phyloP scores from a whole-genome alignment of 257 asterid species.

The Lavandula angustifolia region DNA sequence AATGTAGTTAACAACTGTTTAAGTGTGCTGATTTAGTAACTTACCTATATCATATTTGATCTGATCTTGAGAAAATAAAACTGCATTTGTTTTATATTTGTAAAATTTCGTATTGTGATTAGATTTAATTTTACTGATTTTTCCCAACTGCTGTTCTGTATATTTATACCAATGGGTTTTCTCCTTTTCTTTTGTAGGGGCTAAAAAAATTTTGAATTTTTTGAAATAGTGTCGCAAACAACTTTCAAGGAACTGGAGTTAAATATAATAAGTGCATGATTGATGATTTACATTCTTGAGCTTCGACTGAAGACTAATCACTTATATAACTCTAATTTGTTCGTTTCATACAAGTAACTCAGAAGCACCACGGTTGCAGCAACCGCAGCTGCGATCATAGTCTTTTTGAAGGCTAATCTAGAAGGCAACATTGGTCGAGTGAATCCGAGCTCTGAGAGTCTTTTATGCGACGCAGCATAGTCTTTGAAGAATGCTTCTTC shows the following conservation, averaged over 20 bases:
- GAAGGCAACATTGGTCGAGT: slow-evolving; percentile 36
- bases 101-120: slow-evolving; percentile 43
- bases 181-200: background rate
- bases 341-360: slow-evolving; percentile 52
- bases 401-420: slow-evolving; percentile 37
- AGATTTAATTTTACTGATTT: slow-evolving; percentile 15
- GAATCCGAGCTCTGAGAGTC: slow-evolving; percentile 87
- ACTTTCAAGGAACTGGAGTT: background rate
- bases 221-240: no score
- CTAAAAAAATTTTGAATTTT: background rate
- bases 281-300: background rate
- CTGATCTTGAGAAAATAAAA: slow-evolving; percentile 36
- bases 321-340: slow-evolving; percentile 21
- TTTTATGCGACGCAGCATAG: slow-evolving; percentile 81
- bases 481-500: slow-evolving; percentile 87
- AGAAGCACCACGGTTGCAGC: slow-evolving; percentile 55
- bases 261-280: background rate
- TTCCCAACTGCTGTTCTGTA: background rate
- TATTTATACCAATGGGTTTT: background rate
- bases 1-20: slow-evolving; percentile 28
- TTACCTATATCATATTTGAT: slow-evolving; percentile 37
- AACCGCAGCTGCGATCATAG: slow-evolving; percentile 43
- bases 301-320: background rate
- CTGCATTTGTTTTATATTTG: slow-evolving; percentile 35
- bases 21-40: slow-evolving; percentile 37